Evolutionary conservation across 2,329 filamentous ascomycete genomes (phyloP), one percentile per base, ranked within the genome.

Genomic region (Achaetomium macrosporum): DNA sequence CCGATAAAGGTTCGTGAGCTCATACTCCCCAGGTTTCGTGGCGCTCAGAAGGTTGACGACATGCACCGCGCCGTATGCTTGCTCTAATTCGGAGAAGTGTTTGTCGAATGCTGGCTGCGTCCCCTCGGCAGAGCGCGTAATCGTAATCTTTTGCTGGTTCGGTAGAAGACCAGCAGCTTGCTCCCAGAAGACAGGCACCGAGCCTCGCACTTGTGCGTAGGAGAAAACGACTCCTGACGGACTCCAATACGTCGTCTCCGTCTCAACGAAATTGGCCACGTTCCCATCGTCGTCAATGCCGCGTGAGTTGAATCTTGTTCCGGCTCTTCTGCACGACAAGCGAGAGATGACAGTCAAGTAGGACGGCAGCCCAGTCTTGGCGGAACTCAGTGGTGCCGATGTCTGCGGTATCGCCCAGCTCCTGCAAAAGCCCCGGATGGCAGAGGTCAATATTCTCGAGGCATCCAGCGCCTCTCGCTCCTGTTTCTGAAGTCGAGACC

Each of bases 261-360:
- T 93, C 70, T 99, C 93, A n/a, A 97, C 93, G 69, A 96, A 99
- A 69, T 99, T 99, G 56, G 93, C 91, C 29, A 97, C 93, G 63
- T 97, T 90, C 13, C 93, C 93, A 65, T 97, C 90, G 66, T 99
- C 93, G 65, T 99, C 93, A 59, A 99, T 96, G 37, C 93, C 93
- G 61, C 93, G 81, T n/a, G 92, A 87, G 68, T 97, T 97, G 76
- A 97, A 99, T 39, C 93, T 82, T 15, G 93, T 99, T 19, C 93
- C 93, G 16, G 93, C 93, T 71, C 92, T 83, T 61, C 84, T 81
- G 65, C 91, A 97, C 2, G 93, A 97, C 36, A 97, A 76, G 31
- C 93, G 82, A 1, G 93, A 97, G 57, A 97, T 93, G 19, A 97
- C 76, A 0, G 91, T 96, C 62, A 99, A 75, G 50, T 83, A 86